phyloP scores from a whole-genome alignment of 805 yeast genomes.

The Starmerella bombicola region DNA sequence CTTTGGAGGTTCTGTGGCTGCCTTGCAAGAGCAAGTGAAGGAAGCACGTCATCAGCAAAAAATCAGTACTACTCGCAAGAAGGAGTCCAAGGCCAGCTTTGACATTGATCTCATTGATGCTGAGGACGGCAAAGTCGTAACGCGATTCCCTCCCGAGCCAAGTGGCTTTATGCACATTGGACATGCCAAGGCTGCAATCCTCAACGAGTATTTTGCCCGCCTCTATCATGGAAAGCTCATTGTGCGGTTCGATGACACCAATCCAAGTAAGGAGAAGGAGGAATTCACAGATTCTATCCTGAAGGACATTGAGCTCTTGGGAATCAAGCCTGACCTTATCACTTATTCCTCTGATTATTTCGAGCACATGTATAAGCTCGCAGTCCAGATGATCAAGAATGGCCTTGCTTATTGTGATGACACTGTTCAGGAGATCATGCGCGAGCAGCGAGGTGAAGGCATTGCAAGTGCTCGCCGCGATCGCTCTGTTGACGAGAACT shows the following conservation, averaged over 20 bases:
- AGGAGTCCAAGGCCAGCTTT: conserved; percentile 84
- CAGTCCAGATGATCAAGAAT: conserved; percentile 76
- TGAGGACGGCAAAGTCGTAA: conserved; percentile 85
- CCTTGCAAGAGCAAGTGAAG: conserved; percentile 51
- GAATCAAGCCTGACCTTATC: conserved; percentile 79
- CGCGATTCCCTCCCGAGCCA: conserved; percentile 99
- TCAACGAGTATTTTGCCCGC: conserved; percentile 93
- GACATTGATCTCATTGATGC: conserved; percentile 91
- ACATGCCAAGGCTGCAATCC: conserved; percentile 95
- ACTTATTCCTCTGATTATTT: conserved; percentile 93
- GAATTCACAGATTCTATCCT: conserved; percentile 91
- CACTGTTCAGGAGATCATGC: conserved; percentile 86
- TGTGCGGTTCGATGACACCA: conserved; percentile 95
- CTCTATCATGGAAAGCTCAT: conserved; percentile 92
- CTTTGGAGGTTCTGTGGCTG: conserved; percentile 59
- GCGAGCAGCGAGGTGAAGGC: conserved; percentile 98
- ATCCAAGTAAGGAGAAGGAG: conserved; percentile 89
- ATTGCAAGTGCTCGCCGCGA: conserved; percentile 85
- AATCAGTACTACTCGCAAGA: conserved; percentile 53
- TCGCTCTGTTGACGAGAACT: conserved; percentile 83
- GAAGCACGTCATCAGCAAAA: conserved; percentile 64
- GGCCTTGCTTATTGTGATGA: conserved; percentile 98
- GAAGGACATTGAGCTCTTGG: conserved; percentile 81
- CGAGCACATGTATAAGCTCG: conserved; percentile 76
- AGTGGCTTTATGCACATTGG: conserved; percentile 98